Evolutionary conservation across 1,284 basidiomycete species (phyloP), one percentile per base, ranked within the genome.

Genomic region (Tilletia setariae): DNA sequence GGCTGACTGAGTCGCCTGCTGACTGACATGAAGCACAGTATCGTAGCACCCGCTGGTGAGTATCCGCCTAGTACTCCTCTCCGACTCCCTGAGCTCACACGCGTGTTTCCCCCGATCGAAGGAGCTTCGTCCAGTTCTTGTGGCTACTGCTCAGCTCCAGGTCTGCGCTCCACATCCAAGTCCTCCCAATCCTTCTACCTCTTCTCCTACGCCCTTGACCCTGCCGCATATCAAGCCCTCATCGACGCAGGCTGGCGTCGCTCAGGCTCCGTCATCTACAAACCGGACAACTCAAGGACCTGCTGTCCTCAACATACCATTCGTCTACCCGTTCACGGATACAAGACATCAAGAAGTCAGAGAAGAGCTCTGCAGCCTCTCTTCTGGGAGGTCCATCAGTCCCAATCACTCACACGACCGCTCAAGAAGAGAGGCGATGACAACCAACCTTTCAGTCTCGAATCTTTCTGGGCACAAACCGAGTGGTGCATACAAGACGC

Each of bases 221-320:
- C 79, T 3, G 67, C 67, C 9, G 67, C 72, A 35, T 81, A 82
- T 61, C 79, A 81, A 63, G 25, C 15, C 7, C 74, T 81, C 32
- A 49, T 79, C 49, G 79, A 81, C 65, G 68, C 68, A 46, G 79
- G 78, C 1, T 82, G 79, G 79, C 70, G 80, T 61, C 69, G 80
- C 0, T 76, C 75, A 0, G 80, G 80, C 3, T 30, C 68, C 51
- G 80, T 77, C 67, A 11, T 80, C 43, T 82, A 82, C 74, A 78
- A 80, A 64, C 76, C 78, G 1, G 80, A 82, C 65, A 67, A 76
- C 19, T 19, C 61, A 15, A 66, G 78, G 11, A 79, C 76, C 6
- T 82, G 80, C 67, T 82, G 80, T 49, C 67, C 77, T 1, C 80
- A 80, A 40, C 68, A 75, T 19, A 69, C 77, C 0, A 80, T 82